Percentiles rank a stretch among this genome's conserved stretches.
Evolutionary conservation across 2,329 filamentous ascomycete genomes (phyloP).

Genomic region (Hirsutella minnesotensis): DNA sequence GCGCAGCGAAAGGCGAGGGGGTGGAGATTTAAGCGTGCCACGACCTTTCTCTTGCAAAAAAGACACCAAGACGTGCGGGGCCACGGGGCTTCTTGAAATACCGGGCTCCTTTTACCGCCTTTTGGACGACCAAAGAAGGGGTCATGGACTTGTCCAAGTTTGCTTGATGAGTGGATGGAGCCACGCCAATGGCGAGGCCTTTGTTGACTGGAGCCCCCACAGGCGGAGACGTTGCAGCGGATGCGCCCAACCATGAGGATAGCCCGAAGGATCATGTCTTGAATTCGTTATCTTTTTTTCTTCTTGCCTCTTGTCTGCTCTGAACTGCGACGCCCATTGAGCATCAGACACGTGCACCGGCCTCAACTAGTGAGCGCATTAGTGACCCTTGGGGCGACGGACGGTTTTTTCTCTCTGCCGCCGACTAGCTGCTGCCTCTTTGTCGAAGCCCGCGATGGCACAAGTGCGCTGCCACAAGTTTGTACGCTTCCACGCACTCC

Average conservation of each 20-base stretch:
- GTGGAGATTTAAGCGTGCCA: background rate
- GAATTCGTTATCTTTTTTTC: background rate
- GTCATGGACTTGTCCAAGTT: background rate
- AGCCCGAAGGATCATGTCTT: background rate
- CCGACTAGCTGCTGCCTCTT: too few species aligned
- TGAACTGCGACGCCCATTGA: background rate
- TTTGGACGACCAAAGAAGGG: background rate
- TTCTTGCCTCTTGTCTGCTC: too few species aligned
- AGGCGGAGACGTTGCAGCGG: constrained; percentile 1
- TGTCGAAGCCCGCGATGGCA: too few species aligned
- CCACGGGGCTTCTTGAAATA: background rate
- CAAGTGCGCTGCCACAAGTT: too few species aligned
- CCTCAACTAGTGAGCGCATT: background rate
- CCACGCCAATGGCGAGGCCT: background rate
- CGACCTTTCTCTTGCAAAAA: background rate
- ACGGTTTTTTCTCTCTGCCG: too few species aligned
- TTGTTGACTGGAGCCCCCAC: background rate
- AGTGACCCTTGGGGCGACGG: too few species aligned
- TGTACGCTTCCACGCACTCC: too few species aligned
- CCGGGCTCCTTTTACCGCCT: background rate
- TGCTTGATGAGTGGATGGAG: background rate
- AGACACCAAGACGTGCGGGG: background rate
- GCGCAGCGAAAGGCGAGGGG: background rate
- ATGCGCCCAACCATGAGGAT: background rate
- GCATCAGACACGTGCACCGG: background rate